Percentiles rank a stretch among this genome's conserved stretches.
These are phyloP conservation scores for Mortierella alpina DNA, from an alignment of 192 early-diverging fungal genomes.

Conservation along the genomic window DNA sequence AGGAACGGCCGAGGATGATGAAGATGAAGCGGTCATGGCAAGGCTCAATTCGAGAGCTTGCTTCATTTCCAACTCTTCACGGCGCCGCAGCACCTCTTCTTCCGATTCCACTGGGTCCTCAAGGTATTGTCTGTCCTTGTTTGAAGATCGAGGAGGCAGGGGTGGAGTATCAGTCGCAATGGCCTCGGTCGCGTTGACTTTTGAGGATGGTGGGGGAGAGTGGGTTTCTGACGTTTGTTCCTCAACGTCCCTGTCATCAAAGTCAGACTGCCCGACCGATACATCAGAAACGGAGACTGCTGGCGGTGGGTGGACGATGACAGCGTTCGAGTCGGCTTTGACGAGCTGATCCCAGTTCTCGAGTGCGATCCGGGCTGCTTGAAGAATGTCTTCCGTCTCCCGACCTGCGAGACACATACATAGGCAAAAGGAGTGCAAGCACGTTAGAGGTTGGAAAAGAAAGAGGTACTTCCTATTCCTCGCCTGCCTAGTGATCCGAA, in stretches of 20 bases:
- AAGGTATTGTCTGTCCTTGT: not conserved
- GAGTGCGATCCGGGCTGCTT: slow-evolving; percentile 36
- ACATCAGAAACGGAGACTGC: not conserved
- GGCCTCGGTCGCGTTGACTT: not conserved
- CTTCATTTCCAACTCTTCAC: slow-evolving; percentile 31
- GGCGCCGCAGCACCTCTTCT: slow-evolving; percentile 10
- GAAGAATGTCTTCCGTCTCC: slow-evolving; percentile 42
- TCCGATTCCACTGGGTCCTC: slow-evolving; percentile 10
- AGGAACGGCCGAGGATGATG: not conserved
- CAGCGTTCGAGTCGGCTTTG: not conserved
- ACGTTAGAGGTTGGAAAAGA: not conserved
- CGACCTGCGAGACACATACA: slow-evolving; percentile 2
- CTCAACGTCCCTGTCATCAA: not conserved
- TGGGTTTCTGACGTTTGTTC: not conserved
- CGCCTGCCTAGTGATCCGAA: too few species aligned
- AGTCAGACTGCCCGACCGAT: not conserved
- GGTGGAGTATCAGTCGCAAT: slow-evolving; percentile 13
- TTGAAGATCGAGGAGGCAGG: slow-evolving; percentile 24
- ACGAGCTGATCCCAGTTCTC: slow-evolving; percentile 37
- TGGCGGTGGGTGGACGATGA: slow-evolving; percentile 8
- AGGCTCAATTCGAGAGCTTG: slow-evolving; percentile 35
- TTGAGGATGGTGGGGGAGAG: not conserved
- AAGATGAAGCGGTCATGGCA: not conserved
- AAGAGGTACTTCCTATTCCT: not conserved
- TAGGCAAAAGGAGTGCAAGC: not conserved